phyloP scores from a whole-genome alignment of 2,329 filamentous ascomycete species.

The Talaromyces sp. region DNA sequence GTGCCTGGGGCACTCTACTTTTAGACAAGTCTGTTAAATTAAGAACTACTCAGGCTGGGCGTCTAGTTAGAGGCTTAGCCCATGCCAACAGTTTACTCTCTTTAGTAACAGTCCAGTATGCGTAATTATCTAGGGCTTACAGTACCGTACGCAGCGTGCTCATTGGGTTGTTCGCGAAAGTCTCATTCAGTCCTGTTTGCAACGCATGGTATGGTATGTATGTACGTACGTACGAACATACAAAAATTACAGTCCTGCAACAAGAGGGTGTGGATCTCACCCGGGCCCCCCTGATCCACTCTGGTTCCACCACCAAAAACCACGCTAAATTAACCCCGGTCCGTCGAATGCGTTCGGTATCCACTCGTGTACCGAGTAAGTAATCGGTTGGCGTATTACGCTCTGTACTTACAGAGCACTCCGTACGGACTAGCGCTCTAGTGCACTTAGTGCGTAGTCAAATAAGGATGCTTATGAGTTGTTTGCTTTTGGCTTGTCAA shows the following conservation, averaged over 20 bases:
- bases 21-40: neutral
- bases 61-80: neutral
- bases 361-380: neutral
- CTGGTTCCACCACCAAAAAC: neutral
- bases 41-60: neutral
- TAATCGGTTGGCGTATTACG: neutral
- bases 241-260: neutral
- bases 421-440: neutral
- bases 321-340: conserved; percentile 8
- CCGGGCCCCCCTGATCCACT: neutral
- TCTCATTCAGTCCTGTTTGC: neutral
- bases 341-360: neutral
- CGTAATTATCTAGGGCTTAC: conserved; percentile 7
- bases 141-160: neutral
- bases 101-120: neutral
- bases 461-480: conserved; percentile 12
- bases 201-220: neutral
- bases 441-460: neutral
- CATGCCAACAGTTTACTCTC: neutral
- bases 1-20: conserved; percentile 9
- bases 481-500: conserved; percentile 6
- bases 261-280: neutral
- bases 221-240: neutral
- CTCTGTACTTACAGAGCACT: too few relatives aligned
- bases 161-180: neutral